Base-by-base conservation (phyloP, 2,329 filamentous ascomycete species). In the Colletotrichum liaoningense region DNA sequence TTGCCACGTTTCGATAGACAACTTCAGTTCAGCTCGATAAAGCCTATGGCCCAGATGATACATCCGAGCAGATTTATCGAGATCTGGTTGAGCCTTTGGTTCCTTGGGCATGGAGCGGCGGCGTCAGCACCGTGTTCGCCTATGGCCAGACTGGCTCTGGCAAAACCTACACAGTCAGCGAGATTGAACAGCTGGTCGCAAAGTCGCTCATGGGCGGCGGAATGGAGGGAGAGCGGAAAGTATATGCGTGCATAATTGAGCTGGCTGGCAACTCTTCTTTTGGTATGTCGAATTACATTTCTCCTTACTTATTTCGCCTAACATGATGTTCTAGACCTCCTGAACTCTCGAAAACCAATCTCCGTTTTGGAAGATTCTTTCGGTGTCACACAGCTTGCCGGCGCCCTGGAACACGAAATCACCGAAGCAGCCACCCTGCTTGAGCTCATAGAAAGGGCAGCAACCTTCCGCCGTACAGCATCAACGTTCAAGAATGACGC, bases 101-200 rank as follows among this genome's bases (percentile, higher is more conserved):
- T 14, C 82, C 85, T 0, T 87, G 82, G 80, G 84, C 83, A 0
- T 86, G 84, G 84, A 75, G 80, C 26, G 87, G 87, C 14, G 85
- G 86, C 22, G 81, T 88, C 26, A 83, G 83, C 19, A 88, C 86
- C n/a, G 77, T 88, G 46, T 86, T 87, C 58, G 84, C 84, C 42
- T 87, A 87, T 56, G 85, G 86, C 11, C 86, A 87, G 74, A 87
- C 86, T 0, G 85, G 86, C 8, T 87, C 86, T 1, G 86, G 86
- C 14, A 87, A 87, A 77, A 87, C 85, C 1, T 83, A 79, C 72
- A 87, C 85, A 1, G 80, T 88, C 66, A 84, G 80, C 67, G 79
- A 79, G 2, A 77, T 88, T 0, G 83, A 87, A 75, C 73, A 81
- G 12, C 80, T 86, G 2, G 83, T 85, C 6, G 83, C 82, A 2